Base-by-base conservation (phyloP, 2,329 filamentous ascomycete species). In the Alternaria postmessia region DNA sequence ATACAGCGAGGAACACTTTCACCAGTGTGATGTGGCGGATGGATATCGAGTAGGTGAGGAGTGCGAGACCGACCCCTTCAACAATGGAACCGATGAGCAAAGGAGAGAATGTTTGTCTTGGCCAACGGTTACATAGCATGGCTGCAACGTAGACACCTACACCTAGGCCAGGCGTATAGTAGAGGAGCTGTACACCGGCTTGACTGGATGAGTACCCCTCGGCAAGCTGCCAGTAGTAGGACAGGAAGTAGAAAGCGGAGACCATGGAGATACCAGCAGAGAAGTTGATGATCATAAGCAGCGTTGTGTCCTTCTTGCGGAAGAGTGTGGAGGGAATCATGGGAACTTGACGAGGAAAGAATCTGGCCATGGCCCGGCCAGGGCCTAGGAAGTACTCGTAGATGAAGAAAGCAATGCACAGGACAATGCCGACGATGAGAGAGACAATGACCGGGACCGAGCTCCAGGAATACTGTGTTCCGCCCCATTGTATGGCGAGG, bases 321-420 rank as follows among this genome's bases (percentile, higher is more conserved):
- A 91, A 81, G 20, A 91, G 76, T 7, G 81, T 76, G 74, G 87
- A 89, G 0, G 88, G 88, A 14, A 91, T 81, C 88, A 91, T 91
- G 8, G 88, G 80, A 42, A 82, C 81, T 66, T 89, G 86, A 47
- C 75, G 78, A 2, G 86, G 84, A 32, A 87, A 83, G n/a, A 79
- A 71, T 4, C 80, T 74, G 0, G 83, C 78, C 26, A 88, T 75
- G 2, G 76, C 51, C 1, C 80, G 79, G 0, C 82, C 84, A 0
- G 86, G 82, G 5, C 80, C 79, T 70, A 90, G 83, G 5, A 85
- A 77, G 62, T 84, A 85, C 73, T 79, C 78, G 81, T 86, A 86
- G 0, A 84, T 39, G 39, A 83, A 80, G 64, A 88, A 88, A 2
- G 71, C 74, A 36, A 84, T 67, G n/a, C 81, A 80, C 1, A 84